phyloP scores from a whole-genome alignment of 2,329 filamentous ascomycete species.

The Colletotrichum scovillei region DNA sequence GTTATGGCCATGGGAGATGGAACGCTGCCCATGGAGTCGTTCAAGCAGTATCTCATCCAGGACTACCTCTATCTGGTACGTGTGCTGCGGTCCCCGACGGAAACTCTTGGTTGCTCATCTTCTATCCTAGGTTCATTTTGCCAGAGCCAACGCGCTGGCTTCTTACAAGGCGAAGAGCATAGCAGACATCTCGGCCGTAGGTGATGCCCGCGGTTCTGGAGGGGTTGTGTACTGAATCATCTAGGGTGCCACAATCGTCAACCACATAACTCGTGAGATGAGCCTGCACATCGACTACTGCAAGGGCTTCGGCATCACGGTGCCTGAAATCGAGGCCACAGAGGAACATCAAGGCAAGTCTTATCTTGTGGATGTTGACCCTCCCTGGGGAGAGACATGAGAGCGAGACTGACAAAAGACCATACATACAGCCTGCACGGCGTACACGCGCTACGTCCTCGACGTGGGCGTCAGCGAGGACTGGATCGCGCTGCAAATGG shows the following conservation, averaged over 20 bases:
- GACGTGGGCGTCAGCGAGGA: conserved; percentile 90
- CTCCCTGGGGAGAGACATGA: no score
- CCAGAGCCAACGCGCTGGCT: conserved; percentile 85
- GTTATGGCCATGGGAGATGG: conserved; percentile 81
- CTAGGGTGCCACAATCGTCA: conserved; percentile 75
- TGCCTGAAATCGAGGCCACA: conserved; percentile 76
- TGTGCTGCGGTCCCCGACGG: background rate
- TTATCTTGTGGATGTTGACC: no score
- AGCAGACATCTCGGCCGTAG: conserved; percentile 76
- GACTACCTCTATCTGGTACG: conserved; percentile 89
- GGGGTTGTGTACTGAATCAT: conserved; percentile 21
- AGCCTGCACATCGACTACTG: conserved; percentile 86
- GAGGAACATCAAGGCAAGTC: conserved; percentile 78
- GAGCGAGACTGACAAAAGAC: background rate
- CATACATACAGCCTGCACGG: conserved; percentile 72
- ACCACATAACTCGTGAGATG: conserved; percentile 84
- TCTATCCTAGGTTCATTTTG: conserved; percentile 77
- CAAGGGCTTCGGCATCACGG: conserved; percentile 80
- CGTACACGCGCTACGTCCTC: conserved; percentile 86
- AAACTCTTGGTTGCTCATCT: background rate
- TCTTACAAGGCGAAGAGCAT: conserved; percentile 85
- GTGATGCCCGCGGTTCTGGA: conserved; percentile 42
- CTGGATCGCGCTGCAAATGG: conserved; percentile 87
- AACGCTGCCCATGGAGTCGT: conserved; percentile 78
- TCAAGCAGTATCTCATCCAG: conserved; percentile 90